phyloP scores from a whole-genome alignment of 345 rosid species.

The Euphorbia pulcherrima region DNA sequence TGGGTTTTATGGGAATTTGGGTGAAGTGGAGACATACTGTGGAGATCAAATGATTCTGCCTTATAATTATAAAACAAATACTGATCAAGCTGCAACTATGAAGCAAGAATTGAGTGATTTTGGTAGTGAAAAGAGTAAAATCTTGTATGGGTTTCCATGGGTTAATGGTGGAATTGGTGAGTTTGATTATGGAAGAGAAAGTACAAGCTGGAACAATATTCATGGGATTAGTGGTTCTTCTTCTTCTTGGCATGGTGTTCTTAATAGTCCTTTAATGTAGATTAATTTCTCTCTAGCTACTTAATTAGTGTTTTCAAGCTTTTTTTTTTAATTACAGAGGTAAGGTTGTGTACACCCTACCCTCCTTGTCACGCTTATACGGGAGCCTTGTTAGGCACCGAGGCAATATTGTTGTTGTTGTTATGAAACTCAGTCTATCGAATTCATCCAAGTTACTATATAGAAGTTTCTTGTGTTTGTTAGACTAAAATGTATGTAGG shows the following conservation, averaged over 20 bases:
- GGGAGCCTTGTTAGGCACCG: too few species aligned
- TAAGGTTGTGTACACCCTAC: too few species aligned
- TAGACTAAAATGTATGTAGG: slow-evolving; percentile 14
- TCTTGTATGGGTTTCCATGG: slow-evolving; percentile 72
- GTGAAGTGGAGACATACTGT: slow-evolving; percentile 23
- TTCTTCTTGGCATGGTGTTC: slow-evolving; percentile 28
- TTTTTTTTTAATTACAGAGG: neutral
- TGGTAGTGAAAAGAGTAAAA: slow-evolving; percentile 32
- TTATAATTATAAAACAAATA: slow-evolving; percentile 4
- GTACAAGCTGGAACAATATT: slow-evolving; percentile 9
- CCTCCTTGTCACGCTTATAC: too few species aligned
- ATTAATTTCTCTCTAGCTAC: neutral
- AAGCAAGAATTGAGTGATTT: slow-evolving; percentile 46
- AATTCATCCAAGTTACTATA: neutral
- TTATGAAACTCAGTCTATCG: too few species aligned
- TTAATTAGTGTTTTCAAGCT: neutral
- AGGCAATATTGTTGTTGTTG: too few species aligned
- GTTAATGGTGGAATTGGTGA: slow-evolving; percentile 39
- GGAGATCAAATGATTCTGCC: slow-evolving; percentile 30
- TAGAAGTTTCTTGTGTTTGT: slow-evolving; percentile 15
- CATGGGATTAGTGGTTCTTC: slow-evolving; percentile 16
- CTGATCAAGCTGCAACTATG: slow-evolving; percentile 41
- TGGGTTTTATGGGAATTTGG: slow-evolving; percentile 39
- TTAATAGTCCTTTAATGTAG: slow-evolving; percentile 24
- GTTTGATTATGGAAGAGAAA: slow-evolving; percentile 21